Base-by-base conservation (phyloP, 768 basidiomycete genomes). In the Russula earlei region DNA sequence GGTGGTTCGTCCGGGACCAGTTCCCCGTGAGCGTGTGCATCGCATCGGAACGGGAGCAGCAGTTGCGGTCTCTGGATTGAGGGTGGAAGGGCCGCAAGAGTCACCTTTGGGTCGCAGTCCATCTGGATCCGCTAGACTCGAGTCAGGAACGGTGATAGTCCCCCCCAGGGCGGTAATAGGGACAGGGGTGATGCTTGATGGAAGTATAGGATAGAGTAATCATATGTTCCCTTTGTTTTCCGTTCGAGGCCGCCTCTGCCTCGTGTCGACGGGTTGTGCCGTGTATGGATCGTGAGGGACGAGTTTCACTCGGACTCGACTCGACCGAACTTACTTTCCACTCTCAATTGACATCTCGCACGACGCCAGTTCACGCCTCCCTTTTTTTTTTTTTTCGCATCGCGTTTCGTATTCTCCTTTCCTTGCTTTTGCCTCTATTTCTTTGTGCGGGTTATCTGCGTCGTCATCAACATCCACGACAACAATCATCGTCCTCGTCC, bases 151-250 rank as follows among this genome's bases (percentile, higher is more conserved):
- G 36, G 53, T 83, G 54, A 62, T 83, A 52, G 67, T 74, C 37
- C 70, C 72, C 47, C 71, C 77, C 24, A 70, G 74, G 65, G 78
- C 77, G 33, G 78, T 70, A 10, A 76, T 74, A 9, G 37, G 2
- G 3, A 27, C 10, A 24, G 7, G 12, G 12, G 20, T 5, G 22
- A 8, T 20, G 42, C 47, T n/a, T 42, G 42, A 27, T 9, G 2
- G 4, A 52, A 34, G 4, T 33, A 38, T 33, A 38, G 24, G 22
- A 17, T 25, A 43, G 10, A 34, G 10, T 4, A 11, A 15, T n/a
- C n/a, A n/a, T n/a, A n/a, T n/a, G n/a, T n/a, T n/a, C n/a, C n/a
- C n/a, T n/a, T n/a, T n/a, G n/a, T n/a, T n/a, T n/a, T n/a, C n/a
- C n/a, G n/a, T n/a, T n/a, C n/a, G n/a, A n/a, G n/a, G n/a, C n/a